Evolutionary conservation across 2,329 filamentous ascomycete genomes (phyloP).

Genomic region (Cladosporium phlei): DNA sequence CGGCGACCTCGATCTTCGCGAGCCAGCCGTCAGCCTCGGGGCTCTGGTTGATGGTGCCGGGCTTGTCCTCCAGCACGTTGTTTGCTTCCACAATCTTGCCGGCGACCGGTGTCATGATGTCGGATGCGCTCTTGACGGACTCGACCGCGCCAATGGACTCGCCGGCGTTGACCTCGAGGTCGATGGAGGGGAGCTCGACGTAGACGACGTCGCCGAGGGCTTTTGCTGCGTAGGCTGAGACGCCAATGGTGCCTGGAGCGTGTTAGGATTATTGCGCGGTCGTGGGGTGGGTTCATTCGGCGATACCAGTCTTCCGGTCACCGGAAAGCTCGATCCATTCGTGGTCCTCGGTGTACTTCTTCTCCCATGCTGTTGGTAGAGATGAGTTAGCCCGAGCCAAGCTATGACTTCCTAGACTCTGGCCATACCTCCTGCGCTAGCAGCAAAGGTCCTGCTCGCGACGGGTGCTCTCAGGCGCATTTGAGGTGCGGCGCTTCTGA

Average conservation of each 20-base stretch:
- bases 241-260: conserved; percentile 62
- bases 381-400: background rate
- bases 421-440: conserved; percentile 24
- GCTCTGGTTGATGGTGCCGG: conserved; percentile 79
- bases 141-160: conserved; percentile 92
- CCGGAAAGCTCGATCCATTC: conserved; percentile 92
- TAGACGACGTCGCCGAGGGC: conserved; percentile 95
- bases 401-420: background rate
- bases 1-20: conserved; percentile 74
- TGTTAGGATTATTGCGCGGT: conserved; percentile 12
- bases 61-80: conserved; percentile 71
- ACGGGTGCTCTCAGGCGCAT: conserved; percentile 11
- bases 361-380: conserved; percentile 53
- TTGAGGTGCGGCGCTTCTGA: conserved; percentile 20
- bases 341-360: conserved; percentile 94
- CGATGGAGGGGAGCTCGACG: conserved; percentile 80
- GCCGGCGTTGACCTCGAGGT: conserved; percentile 64
- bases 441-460: conserved; percentile 28
- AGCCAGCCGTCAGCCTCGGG: conserved; percentile 93
- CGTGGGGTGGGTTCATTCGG: conserved; percentile 4
- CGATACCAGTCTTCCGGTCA: conserved; percentile 71
- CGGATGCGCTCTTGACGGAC: conserved; percentile 96
- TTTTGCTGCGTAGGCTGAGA: conserved; percentile 86
- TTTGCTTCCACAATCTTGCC: conserved; percentile 76
- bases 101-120: conserved; percentile 84